Percentiles rank a stretch among this genome's conserved stretches.
These are phyloP conservation scores for Orbilia oligospora DNA, from an alignment of 2,329 filamentous ascomycete genomes.

Conservation along the genomic window DNA sequence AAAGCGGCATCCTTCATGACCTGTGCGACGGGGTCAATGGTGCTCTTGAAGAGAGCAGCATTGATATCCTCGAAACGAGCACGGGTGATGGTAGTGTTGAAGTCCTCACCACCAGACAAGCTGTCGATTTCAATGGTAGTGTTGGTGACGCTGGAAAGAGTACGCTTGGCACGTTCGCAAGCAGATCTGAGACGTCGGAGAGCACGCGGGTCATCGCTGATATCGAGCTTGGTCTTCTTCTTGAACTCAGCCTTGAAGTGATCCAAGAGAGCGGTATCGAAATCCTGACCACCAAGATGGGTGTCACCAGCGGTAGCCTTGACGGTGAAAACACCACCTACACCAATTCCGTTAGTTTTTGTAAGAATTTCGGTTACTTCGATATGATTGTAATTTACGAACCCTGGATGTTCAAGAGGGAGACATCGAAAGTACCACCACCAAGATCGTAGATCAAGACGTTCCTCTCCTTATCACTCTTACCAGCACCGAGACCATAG, in stretches of 20 bases:
- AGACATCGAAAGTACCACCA: conserved; percentile 99
- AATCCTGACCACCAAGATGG: conserved; percentile 94
- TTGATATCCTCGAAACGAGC: conserved; percentile 99
- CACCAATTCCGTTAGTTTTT: not conserved
- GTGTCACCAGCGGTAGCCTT: conserved; percentile 98
- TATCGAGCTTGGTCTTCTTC: conserved; percentile 80
- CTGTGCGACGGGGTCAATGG: conserved; percentile 94
- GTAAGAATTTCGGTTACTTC: not conserved
- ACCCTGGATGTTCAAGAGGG: conserved; percentile 97
- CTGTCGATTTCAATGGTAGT: conserved; percentile 99
- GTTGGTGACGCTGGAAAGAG: conserved; percentile 95
- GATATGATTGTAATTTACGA: conserved; percentile 14
- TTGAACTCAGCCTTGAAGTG: conserved; percentile 97
- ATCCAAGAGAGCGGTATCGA: conserved; percentile 94
- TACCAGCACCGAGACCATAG: conserved; percentile 95
- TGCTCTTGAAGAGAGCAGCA: conserved; percentile 93
- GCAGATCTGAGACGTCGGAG: conserved; percentile 96
- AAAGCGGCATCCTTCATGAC: conserved; percentile 92
- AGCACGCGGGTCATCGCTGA: conserved; percentile 87
- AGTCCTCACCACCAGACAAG: conserved; percentile 97
- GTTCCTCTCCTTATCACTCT: conserved; percentile 97
- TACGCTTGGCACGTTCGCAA: conserved; percentile 99
- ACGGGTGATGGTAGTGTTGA: conserved; percentile 96
- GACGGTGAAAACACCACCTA: conserved; percentile 92
- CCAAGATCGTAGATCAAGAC: conserved; percentile 99